Evolutionary conservation across 345 rosid species (phyloP).

Genomic region (Limnanthes douglasii): DNA sequence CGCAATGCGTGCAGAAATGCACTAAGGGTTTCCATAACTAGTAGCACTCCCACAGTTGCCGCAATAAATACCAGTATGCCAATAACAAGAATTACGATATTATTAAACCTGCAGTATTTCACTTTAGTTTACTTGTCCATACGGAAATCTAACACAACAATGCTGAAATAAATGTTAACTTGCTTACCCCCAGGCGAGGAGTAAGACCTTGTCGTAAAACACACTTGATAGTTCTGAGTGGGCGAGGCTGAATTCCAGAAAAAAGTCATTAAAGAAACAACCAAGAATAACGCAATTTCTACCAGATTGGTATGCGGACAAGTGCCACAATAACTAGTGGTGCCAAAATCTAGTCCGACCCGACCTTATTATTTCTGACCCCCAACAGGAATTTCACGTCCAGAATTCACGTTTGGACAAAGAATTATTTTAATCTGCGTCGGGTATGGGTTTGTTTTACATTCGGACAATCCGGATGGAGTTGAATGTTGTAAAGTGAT

Average conservation of each 20-base stretch:
- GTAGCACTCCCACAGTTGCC: constrained; percentile 46
- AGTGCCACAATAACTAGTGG: not conserved
- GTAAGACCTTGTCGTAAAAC: constrained; percentile 51
- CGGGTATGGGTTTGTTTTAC: no score
- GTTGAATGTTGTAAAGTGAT: no score
- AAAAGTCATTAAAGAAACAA: constrained; percentile 1
- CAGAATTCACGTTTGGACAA: not conserved
- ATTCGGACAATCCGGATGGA: no score
- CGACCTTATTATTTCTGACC: no score
- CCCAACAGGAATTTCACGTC: no score
- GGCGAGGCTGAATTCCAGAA: constrained; percentile 26
- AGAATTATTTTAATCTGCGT: not conserved
- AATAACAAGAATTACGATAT: constrained; percentile 23
- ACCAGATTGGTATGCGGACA: not conserved
- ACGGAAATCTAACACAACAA: not conserved
- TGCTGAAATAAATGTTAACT: not conserved
- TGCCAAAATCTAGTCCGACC: not conserved
- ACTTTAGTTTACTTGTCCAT: not conserved
- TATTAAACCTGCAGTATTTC: constrained; percentile 31
- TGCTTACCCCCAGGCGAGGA: constrained; percentile 49
- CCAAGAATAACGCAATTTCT: not conserved
- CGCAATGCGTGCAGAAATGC: constrained; percentile 48
- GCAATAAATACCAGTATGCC: constrained; percentile 31
- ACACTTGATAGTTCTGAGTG: constrained; percentile 60
- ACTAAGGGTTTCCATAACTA: constrained; percentile 55